Percentiles rank a stretch among this genome's conserved stretches.
phyloP scores from a whole-genome alignment of 2,329 filamentous ascomycete genomes.

The Tolypocladium album region DNA sequence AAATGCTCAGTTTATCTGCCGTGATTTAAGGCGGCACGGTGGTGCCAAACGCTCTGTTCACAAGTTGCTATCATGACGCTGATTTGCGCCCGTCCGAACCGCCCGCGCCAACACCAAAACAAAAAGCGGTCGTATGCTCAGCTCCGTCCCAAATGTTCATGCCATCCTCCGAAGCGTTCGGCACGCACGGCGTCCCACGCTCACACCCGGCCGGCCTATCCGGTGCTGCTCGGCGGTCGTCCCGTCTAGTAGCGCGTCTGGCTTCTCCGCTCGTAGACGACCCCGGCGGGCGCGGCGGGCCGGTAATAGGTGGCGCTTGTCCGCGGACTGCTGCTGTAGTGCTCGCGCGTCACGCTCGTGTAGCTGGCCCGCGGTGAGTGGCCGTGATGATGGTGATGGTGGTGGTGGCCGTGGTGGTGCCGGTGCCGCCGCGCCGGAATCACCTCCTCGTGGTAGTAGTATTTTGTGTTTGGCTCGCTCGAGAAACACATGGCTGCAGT shows the following conservation, averaged over 20 bases:
- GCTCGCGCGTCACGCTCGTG: constrained; percentile 25
- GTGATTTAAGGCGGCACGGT: neutral
- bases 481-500: constrained; percentile 37
- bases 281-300: constrained; percentile 11
- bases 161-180: neutral
- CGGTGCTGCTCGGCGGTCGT: neutral
- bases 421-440: constrained; percentile 31
- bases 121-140: neutral
- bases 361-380: constrained; percentile 32
- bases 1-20: neutral
- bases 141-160: neutral
- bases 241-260: constrained; percentile 17
- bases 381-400: constrained; percentile 20
- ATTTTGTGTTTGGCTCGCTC: constrained; percentile 29
- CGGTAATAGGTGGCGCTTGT: constrained; percentile 21
- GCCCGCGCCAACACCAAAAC: neutral
- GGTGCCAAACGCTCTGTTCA: neutral
- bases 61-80: neutral
- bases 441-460: constrained; percentile 47
- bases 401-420: constrained; percentile 19
- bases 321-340: constrained; percentile 29
- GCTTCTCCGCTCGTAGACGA: constrained; percentile 30
- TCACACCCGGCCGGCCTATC: neutral
- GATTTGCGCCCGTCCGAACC: neutral
- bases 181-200: neutral